A percentile compares a stretch with the other conserved stretches of the same genome.
phyloP scores from a whole-genome alignment of 371 early-diverging fungal species.

The Parasitella parasitica region DNA sequence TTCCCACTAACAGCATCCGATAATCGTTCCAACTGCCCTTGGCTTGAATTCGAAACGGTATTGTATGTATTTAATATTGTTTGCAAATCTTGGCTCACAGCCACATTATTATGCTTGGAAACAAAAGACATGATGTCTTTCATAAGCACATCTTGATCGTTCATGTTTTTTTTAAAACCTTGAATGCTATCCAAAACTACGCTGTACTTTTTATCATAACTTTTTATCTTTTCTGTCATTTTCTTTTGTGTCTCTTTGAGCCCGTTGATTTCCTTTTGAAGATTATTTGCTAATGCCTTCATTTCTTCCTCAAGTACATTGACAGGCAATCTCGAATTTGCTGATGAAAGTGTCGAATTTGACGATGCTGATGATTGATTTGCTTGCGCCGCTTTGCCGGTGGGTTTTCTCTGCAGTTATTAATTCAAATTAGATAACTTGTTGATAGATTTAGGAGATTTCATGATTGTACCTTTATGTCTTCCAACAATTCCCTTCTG shows the following conservation, averaged over 20 bases:
- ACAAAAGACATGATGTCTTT: slow-evolving; percentile 14
- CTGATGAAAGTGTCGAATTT: neutral
- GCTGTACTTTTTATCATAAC: slow-evolving; percentile 23
- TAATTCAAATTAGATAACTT: no score
- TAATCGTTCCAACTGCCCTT: slow-evolving; percentile 10
- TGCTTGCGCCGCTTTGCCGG: slow-evolving; percentile 27
- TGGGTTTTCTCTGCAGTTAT: slow-evolving; percentile 35
- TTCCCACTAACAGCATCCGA: neutral
- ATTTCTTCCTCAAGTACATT: slow-evolving; percentile 14
- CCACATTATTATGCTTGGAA: slow-evolving; percentile 4
- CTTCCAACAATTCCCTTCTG: slow-evolving; percentile 62
- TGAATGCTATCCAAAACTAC: slow-evolving; percentile 16
- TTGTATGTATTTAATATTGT: slow-evolving; percentile 8
- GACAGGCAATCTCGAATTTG: neutral
- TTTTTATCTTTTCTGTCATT: slow-evolving; percentile 26
- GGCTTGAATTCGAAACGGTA: slow-evolving; percentile 1
- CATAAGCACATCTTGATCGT: slow-evolving; percentile 24
- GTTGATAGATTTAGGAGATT: neutral
- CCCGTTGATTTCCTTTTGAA: slow-evolving; percentile 51
- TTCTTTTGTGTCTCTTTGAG: slow-evolving; percentile 34
- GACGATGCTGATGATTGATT: neutral
- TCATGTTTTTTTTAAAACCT: slow-evolving; percentile 20
- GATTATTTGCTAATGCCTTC: slow-evolving; percentile 19
- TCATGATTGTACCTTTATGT: slow-evolving; percentile 39
- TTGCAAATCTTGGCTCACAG: neutral